These are phyloP conservation scores for Neurospora intermedia DNA, from an alignment of 495 filamentous ascomycete genomes.

Conservation along the genomic window DNA sequence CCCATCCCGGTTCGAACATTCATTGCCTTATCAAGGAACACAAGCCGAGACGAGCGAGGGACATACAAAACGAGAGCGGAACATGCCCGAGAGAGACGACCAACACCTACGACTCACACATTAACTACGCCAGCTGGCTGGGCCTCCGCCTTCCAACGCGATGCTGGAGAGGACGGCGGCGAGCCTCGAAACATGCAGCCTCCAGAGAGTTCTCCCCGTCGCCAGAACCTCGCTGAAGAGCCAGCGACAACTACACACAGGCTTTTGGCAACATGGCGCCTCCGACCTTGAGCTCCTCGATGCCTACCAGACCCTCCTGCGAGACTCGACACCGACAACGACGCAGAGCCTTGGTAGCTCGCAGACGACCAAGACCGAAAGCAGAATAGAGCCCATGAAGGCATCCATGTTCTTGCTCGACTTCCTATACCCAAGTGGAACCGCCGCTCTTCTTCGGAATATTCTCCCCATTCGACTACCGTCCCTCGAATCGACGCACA, in stretches of 20 bases:
- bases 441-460: conserved; percentile 38
- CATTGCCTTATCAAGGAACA: background rate
- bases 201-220: conserved; percentile 53
- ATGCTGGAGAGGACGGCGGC: conserved; percentile 81
- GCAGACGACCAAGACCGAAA: conserved; percentile 9
- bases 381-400: conserved; percentile 17
- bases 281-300: conserved; percentile 44
- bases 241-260: conserved; percentile 49
- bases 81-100: background rate
- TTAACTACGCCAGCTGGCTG: background rate
- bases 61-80: background rate
- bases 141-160: conserved; percentile 12
- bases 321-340: conserved; percentile 6
- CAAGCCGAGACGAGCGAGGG: background rate
- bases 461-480: conserved; percentile 10
- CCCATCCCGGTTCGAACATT: background rate
- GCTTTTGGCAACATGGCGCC: conserved; percentile 58
- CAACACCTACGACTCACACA: background rate
- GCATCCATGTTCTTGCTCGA: conserved; percentile 43
- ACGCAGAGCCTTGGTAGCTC: background rate
- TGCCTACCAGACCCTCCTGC: conserved; percentile 33
- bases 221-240: conserved; percentile 42
- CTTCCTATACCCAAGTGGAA: conserved; percentile 50
- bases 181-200: conserved; percentile 64
- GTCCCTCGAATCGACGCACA: conserved; percentile 4